Conservation (phyloP, 768 basidiomycete species). For the Podaxis carcinomalis region DNA sequence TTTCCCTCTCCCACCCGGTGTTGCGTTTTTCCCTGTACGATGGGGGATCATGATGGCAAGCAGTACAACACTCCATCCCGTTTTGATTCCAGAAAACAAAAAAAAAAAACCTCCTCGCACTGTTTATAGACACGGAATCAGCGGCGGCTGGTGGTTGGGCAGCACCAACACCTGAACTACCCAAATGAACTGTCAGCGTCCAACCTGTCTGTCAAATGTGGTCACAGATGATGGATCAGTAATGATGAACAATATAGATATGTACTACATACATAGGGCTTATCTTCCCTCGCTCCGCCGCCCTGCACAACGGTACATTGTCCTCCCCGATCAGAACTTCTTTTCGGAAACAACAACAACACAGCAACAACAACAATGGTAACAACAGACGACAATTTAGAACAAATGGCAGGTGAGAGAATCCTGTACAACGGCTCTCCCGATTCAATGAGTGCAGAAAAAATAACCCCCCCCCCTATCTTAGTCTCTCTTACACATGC, state of each 20-base stretch:
- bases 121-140: background rate
- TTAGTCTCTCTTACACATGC: background rate
- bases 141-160: background rate
- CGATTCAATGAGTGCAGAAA: background rate
- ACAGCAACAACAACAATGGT: constrained; percentile 13
- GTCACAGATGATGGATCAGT: background rate
- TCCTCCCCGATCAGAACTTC: constrained; percentile 40
- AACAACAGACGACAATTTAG: background rate
- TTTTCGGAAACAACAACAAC: constrained; percentile 23
- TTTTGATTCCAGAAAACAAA: background rate
- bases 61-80: background rate
- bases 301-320: constrained; percentile 2
- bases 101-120: background rate
- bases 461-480: background rate
- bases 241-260: background rate
- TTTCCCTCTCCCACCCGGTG: background rate
- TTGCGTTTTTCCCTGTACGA: background rate
- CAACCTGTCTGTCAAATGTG: background rate
- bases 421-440: background rate
- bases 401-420: background rate
- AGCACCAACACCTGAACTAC: background rate
- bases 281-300: background rate
- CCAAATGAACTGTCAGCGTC: background rate
- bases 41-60: background rate
- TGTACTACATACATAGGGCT: background rate